Base-by-base conservation (phyloP, 495 filamentous ascomycete genomes). In the Recurvomyces mirabilis region DNA sequence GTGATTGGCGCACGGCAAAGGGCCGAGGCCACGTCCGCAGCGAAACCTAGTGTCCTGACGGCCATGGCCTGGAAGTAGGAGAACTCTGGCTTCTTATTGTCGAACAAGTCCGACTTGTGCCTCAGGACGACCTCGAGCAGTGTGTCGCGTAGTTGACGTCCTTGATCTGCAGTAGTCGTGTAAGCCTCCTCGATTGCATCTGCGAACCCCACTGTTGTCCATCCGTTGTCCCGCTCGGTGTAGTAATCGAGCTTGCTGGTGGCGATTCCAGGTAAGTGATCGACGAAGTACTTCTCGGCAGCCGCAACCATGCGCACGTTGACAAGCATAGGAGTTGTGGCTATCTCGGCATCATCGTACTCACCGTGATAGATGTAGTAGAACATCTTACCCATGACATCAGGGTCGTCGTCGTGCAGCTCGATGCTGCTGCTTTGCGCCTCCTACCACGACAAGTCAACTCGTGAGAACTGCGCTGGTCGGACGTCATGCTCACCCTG, bases 371-470 rank as follows among this genome's bases (percentile, higher is more conserved):
- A 43, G 29, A 43, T 28, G 28, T 15, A 43, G 18, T 20, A 14
- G 14, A 43, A 13, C 41, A 43, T 43, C 13, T 20, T 20, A n/a
- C 24, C 41, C 4, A 43, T 26, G 15, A 43, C 29, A 6, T 33
- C 20, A 4, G 41, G 41, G 41, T 35, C 30, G 20, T 43, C 41
- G 22, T 43, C 41, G 14, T 34, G 28, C 29, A 43, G 28, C 18
- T 43, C 41, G 26, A 43, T 15, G 41, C 21, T 13, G n/a, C 30
- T 22, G 2, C 25, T 19, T 9, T 19, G 1, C 1, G 4, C 28
- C 28, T 43, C 41, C 41, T 43, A 15, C 5, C 10, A 12, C 14
- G 19, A 2, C 11, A 12, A 18, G 39, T 9, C 7, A 17, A n/a
- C 28, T 13, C 15, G 9, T 30, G 39, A 19, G 39, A 3, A 18